Evolutionary conservation across 169 alveolate genomes (phyloP), one percentile per base, ranked within the genome.

Genomic region (Blepharisma undulans): DNA sequence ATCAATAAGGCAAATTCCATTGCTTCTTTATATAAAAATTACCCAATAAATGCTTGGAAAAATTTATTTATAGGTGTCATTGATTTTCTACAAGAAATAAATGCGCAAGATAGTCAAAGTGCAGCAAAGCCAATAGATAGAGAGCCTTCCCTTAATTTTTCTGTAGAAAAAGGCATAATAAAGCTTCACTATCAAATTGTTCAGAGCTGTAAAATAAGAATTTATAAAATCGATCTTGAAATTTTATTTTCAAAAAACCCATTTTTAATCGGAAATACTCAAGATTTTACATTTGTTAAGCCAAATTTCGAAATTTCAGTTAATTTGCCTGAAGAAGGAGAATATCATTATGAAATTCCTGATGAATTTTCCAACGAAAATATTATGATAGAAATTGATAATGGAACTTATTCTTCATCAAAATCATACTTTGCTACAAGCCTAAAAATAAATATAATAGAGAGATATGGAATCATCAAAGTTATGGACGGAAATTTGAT

Each of bases 391-490:
- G 96, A 97, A 89, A 92, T 94, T 25, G 92, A 76, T 16, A 94
- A 96, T 4, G 96, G 79, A 59, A 94, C 94, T 21, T 92, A 94
- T 48, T 91, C 95, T 90, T 60, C 87, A 4, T 94, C 94, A 88
- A 88, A 66, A 27, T 92, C 95, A 74, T 94, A 95, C 81, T 95
- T 92, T 88, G 85, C 97, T n/a, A 90, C 96, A 22, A 79, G 91
- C 33, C 76, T 97, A 21, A 92, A 96, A 60, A 94, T 94, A 0
- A 76, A 80, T 59, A 81, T 96, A 25, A 78, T 92, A 33, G 97
- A 95, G 84, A 87, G 90, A 84, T 92, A 94, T 92, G 98, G 98
- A 32, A 95, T 95, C 74, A 79, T 97, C 6, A 95, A 94, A 34
- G 96, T 96, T 29, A 84, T 95, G 1, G 94, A 97, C 84, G 27